Conservation (phyloP, 352 stramenopile genomes). For the Pythium phragmiticola region DNA sequence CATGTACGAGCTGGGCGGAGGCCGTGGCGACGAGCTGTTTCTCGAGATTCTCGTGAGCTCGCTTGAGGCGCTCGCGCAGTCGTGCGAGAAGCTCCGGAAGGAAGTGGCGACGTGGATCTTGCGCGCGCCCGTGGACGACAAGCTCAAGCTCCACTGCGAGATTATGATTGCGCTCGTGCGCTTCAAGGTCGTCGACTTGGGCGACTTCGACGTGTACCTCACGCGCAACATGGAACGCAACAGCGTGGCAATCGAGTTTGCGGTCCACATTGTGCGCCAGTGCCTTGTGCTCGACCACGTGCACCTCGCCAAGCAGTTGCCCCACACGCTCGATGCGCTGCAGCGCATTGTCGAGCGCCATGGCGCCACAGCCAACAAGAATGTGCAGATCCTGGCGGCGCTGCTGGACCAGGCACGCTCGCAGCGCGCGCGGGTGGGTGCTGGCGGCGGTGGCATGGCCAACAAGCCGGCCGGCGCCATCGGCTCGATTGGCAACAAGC, state of each 20-base stretch:
- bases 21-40: conserved; percentile 90
- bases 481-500: conserved; percentile 37
- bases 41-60: conserved; percentile 95
- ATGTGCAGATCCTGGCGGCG: conserved; percentile 80
- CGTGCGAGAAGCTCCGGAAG: conserved; percentile 91
- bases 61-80: conserved; percentile 91
- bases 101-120: conserved; percentile 95
- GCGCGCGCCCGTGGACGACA: conserved; percentile 92
- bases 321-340: conserved; percentile 93
- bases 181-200: conserved; percentile 92
- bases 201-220: conserved; percentile 95
- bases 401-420: conserved; percentile 77
- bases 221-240: conserved; percentile 95
- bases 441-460: not conserved
- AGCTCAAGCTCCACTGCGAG: conserved; percentile 95
- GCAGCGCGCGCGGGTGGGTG: conserved; percentile 33
- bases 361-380: conserved; percentile 75
- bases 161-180: conserved; percentile 95
- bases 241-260: conserved; percentile 95
- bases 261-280: conserved; percentile 93
- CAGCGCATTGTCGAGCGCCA: conserved; percentile 83
- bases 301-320: conserved; percentile 85
- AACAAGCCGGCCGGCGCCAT: conserved; percentile 61
- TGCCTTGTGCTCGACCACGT: conserved; percentile 94
- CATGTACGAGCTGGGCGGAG: conserved; percentile 92